Base-by-base conservation (phyloP, 371 early-diverging fungal species). In the Dipsacomyces acuminosporus region DNA sequence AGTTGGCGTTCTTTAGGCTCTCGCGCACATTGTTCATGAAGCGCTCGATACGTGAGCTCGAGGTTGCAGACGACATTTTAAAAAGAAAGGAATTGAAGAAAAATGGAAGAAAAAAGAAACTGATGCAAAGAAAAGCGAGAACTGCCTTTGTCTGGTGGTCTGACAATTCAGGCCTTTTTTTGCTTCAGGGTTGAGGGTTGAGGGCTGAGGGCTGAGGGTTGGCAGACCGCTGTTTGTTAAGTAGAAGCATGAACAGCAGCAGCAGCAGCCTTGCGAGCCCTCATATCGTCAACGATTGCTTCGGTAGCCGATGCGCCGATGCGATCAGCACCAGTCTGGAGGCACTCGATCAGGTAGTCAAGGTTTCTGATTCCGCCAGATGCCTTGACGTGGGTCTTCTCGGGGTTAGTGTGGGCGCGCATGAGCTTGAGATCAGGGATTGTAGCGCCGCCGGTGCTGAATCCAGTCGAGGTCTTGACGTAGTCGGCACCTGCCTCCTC, bases 391-490 rank as follows among this genome's bases (percentile, higher is more conserved):
- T 74, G 74, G 24, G 78, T 76, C 25, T 64, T 45, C 9, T 46
- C 56, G 1, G 54, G 51, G 21, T 78, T 72, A 0, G 79, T 79
- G 30, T 50, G 71, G 2, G 58, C 67, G 26, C 76, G 78, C 84
- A 84, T 84, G 30, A 83, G 62, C 51, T 71, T 59, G 24, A 83
- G 72, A 21, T 84, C 78, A 7, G 75, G 77, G 23, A 77, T 64
- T 2, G 77, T 79, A 8, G 81, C 82, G 7, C 84, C 84, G 8
- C 80, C 75, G 21, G 75, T 63, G 43, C 79, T 78, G 55, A 84
- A 84, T 2, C 84, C 84, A 14, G 84, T 82, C 7, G 82, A 82
- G 1, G 84, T 84, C 56, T 84, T 84, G 49, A 84, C 84, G 47
- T 80, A 84, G 19, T 84, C 78, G 8, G 83, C 82, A 26, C 84